Evolutionary conservation across 2,329 filamentous ascomycete genomes (phyloP).

Genomic region (Paraconiothyrium sp.): DNA sequence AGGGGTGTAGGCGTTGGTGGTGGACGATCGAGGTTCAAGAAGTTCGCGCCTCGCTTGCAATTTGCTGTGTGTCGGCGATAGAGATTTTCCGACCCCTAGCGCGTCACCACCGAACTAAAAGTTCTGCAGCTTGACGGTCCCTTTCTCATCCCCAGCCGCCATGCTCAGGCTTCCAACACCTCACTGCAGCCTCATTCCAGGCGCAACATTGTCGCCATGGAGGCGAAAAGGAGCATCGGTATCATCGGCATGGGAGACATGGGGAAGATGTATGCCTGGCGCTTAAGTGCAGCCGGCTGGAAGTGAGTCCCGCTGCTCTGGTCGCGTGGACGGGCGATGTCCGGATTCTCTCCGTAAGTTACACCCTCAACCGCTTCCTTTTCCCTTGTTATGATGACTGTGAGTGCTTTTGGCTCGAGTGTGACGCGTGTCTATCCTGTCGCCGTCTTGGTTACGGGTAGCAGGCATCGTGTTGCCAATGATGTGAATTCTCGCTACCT

Average conservation of each 20-base stretch:
- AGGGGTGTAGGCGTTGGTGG: constrained; percentile 39
- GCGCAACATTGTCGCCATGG: constrained; percentile 57
- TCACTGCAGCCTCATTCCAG: constrained; percentile 29
- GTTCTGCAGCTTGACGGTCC: constrained; percentile 21
- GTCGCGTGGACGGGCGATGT: constrained; percentile 24
- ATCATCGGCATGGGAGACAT: constrained; percentile 99
- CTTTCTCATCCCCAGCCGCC: constrained; percentile 22
- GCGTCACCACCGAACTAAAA: constrained; percentile 26
- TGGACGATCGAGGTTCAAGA: constrained; percentile 28
- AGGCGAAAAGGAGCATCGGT: constrained; percentile 77
- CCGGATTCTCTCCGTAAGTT: constrained; percentile 38
- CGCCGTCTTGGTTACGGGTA: constrained; percentile 78
- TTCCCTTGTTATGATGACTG: constrained; percentile 82
- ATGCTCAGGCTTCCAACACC: constrained; percentile 43
- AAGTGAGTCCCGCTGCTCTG: constrained; percentile 71
- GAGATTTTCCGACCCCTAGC: constrained; percentile 26
- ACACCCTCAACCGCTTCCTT: constrained; percentile 21
- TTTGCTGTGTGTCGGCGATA: constrained; percentile 13
- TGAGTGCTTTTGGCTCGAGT: constrained; percentile 99
- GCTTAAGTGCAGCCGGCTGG: constrained; percentile 91
- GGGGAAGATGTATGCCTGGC: constrained; percentile 97
- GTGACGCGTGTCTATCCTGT: constrained; percentile 73
- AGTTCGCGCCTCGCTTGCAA: constrained; percentile 13
- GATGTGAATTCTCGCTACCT: constrained; percentile 99
- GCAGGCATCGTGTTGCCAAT: constrained; percentile 75